A percentile compares a stretch with the other conserved stretches of the same genome.
Conservation (phyloP, 2,329 filamentous ascomycete genomes). For the Balansia obtecta region DNA sequence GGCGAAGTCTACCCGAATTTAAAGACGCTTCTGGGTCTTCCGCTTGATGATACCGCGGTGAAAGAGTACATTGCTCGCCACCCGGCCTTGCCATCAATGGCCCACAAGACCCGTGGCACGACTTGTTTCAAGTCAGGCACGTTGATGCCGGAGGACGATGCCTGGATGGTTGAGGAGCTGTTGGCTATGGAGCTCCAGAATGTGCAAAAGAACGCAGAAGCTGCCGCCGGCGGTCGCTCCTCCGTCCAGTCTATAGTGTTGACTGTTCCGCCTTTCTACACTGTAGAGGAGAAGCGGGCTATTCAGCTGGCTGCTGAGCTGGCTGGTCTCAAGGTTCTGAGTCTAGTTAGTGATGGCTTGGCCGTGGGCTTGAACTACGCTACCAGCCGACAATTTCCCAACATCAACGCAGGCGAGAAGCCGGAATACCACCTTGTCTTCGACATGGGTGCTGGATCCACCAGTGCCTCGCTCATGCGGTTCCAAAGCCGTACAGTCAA, state of each 20-base stretch:
- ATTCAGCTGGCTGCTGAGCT: slow-evolving; percentile 74
- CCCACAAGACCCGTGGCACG: slow-evolving; percentile 49
- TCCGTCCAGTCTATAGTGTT: slow-evolving; percentile 73
- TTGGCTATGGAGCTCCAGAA: slow-evolving; percentile 94
- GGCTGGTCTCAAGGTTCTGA: slow-evolving; percentile 76
- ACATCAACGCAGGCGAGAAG: slow-evolving; percentile 67
- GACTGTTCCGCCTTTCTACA: slow-evolving; percentile 84
- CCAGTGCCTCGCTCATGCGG: slow-evolving; percentile 77
- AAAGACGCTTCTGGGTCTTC: slow-evolving; percentile 76
- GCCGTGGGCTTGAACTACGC: slow-evolving; percentile 94
- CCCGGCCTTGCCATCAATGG: slow-evolving; percentile 61
- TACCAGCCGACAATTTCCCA: slow-evolving; percentile 79
- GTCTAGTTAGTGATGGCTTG: slow-evolving; percentile 76
- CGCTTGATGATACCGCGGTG: slow-evolving; percentile 46
- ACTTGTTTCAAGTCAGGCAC: slow-evolving; percentile 70
- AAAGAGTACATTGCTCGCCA: slow-evolving; percentile 62
- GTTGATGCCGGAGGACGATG: slow-evolving; percentile 48
- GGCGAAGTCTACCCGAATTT: slow-evolving; percentile 91
- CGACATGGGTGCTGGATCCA: slow-evolving; percentile 94
- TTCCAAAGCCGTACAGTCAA: slow-evolving; percentile 87
- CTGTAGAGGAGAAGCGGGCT: slow-evolving; percentile 77
- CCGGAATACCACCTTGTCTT: slow-evolving; percentile 89
- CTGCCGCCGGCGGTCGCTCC: slow-evolving; percentile 62
- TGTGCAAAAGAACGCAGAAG: slow-evolving; percentile 78
- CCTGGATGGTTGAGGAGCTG: slow-evolving; percentile 79